These are phyloP conservation scores for Salix exigua DNA, from an alignment of 345 rosid species.

Conservation along the genomic window DNA sequence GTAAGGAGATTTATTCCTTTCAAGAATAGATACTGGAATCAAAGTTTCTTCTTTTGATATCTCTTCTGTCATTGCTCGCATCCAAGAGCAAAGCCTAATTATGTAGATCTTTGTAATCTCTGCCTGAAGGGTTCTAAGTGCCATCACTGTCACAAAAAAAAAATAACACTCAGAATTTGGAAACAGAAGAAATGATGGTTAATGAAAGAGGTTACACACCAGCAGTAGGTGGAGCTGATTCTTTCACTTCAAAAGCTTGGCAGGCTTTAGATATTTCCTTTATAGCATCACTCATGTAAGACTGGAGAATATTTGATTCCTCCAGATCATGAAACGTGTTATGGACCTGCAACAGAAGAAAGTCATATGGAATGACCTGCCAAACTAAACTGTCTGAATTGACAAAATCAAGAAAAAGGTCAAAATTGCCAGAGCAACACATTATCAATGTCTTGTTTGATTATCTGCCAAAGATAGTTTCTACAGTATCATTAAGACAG, in stretches of 20 bases:
- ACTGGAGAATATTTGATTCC: slow-evolving; percentile 68
- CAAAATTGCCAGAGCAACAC: background rate
- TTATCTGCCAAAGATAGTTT: background rate
- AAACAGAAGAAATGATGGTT: slow-evolving; percentile 20
- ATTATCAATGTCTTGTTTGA: background rate
- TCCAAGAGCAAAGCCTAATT: slow-evolving; percentile 91
- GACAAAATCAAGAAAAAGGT: slow-evolving; percentile 4
- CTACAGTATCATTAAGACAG: background rate
- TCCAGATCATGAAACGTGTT: slow-evolving; percentile 75
- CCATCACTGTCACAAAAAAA: slow-evolving; percentile 52
- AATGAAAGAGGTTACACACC: slow-evolving; percentile 44
- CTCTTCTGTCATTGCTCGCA: slow-evolving; percentile 71
- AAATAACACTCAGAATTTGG: slow-evolving; percentile 24
- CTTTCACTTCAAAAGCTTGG: slow-evolving; percentile 87
- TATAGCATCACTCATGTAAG: slow-evolving; percentile 80
- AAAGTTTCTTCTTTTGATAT: slow-evolving; percentile 81
- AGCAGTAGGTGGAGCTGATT: slow-evolving; percentile 78
- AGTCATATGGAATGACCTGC: slow-evolving; percentile 10
- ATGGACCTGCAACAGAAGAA: slow-evolving; percentile 55
- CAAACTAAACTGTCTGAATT: background rate
- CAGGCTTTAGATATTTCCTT: slow-evolving; percentile 85
- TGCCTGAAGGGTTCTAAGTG: slow-evolving; percentile 64
- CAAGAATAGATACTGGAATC: slow-evolving; percentile 85
- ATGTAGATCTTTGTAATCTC: slow-evolving; percentile 82
- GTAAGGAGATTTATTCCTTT: slow-evolving; percentile 86